These are phyloP conservation scores for Boletus reticuloceps DNA, from an alignment of 768 basidiomycete species.

Conservation along the genomic window DNA sequence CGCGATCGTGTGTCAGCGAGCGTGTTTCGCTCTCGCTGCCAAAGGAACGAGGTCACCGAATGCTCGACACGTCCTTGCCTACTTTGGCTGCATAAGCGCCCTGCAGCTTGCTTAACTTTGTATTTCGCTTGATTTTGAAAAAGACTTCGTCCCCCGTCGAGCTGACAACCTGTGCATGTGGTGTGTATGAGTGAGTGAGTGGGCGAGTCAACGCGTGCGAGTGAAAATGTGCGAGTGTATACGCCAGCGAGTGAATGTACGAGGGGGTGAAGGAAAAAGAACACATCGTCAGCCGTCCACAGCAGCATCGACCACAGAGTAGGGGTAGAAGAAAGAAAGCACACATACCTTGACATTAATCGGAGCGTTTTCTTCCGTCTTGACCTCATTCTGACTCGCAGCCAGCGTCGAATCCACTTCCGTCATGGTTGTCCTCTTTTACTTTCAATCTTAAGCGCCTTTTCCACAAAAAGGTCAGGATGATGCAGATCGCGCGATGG, in stretches of 20 bases:
- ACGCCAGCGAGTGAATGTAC: neutral
- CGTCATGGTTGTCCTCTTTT: constrained; percentile 4
- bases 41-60: constrained; percentile 54
- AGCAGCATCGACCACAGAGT: neutral
- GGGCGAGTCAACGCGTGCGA: too few relatives aligned
- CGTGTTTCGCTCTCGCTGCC: neutral
- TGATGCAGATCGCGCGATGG: neutral
- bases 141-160: constrained; percentile 84
- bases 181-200: constrained; percentile 21
- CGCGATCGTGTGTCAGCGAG: neutral
- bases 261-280: neutral
- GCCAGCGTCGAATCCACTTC: constrained; percentile 9
- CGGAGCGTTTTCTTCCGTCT: constrained; percentile 56
- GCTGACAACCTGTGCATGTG: constrained; percentile 57
- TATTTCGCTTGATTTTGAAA: constrained; percentile 96
- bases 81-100: constrained; percentile 91
- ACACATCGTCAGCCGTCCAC: neutral
- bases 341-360: constrained; percentile 75
- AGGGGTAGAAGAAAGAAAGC: neutral
- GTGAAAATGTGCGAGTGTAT: neutral
- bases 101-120: constrained; percentile 89
- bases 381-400: constrained; percentile 42
- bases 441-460: neutral
- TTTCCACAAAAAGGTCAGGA: neutral
- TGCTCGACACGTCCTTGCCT: constrained; percentile 82